Base-by-base conservation (phyloP, 495 filamentous ascomycete species). In the Parathielavia hyrcaniae region DNA sequence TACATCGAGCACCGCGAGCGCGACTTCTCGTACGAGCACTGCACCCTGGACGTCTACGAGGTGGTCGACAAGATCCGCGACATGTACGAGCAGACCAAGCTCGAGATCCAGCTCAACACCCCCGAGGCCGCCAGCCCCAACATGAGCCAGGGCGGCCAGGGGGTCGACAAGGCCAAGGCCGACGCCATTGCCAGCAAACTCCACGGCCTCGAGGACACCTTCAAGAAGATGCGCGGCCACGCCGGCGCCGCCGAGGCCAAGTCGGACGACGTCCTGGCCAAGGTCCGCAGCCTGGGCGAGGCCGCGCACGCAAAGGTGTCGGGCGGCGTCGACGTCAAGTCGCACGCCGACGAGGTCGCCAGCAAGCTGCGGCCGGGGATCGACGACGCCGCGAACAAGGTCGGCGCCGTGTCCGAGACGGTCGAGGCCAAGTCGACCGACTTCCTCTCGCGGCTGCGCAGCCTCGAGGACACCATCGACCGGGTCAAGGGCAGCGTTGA, bases 41-140 rank as follows among this genome's bases (percentile, higher is more conserved):
- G 50, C 50, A 32, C 50, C n/a, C 50, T 53, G 6, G 50, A 53
- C 23, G 38, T 53, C 38, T 32, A 53, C 50, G 38, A 53, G 36
- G 50, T 43, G 17, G 26, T 53, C 38, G 36, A 53, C 38, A 14
- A 5, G 1, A 14, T 53, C 22, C 17, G 50, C 0, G 50, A 41
- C 1, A 53, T 53, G 50, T 53, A 53, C 50, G 50, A 53, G 11
- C 32, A 14, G 14, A 53, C 50, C n/a, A 53, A 53, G 50, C 50
- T 22, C 22, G 38, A 43, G 11, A 41, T 53, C 9, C 36, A 41
- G 36, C 30, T 34, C 14, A 53, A 32, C 50, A 53, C 45, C 22
- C 45, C 45, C 11, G 22, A 50, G 50, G 17, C 2, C 16, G 5
- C 7, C 46, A 26, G 7, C 48, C 30, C 34, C n/a, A 10, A 2